A percentile compares a stretch with the other conserved stretches of the same genome.
phyloP scores from a whole-genome alignment of 306 rosid genomes.

The Trifolium dubium region DNA sequence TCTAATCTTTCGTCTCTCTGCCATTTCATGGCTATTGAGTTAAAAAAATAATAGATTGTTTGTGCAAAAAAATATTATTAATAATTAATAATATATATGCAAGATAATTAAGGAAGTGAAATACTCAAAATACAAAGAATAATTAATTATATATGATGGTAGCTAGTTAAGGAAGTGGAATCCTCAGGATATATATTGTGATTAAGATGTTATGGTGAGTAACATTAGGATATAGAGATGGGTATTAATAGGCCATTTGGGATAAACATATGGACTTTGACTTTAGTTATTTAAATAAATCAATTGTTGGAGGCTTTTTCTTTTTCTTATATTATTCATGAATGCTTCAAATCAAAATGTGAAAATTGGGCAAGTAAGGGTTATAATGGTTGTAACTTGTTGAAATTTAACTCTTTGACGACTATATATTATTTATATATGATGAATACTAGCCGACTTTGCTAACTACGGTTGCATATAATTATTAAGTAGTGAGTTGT shows the following conservation, averaged over 20 bases:
- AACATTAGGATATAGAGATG: not conserved
- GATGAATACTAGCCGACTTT: no score
- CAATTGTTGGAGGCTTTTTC: constrained; percentile 32
- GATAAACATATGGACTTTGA: constrained; percentile 34
- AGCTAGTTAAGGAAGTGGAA: not conserved
- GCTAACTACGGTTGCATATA: no score
- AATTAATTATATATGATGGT: no score
- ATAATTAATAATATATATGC: not conserved
- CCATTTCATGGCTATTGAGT: constrained; percentile 50
- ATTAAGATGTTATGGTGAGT: constrained; percentile 23
- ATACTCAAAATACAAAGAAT: not conserved
- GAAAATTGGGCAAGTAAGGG: not conserved
- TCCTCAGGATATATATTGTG: constrained; percentile 1
- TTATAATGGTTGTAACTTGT: not conserved
- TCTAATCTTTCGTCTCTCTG: constrained; percentile 37
- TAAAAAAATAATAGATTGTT: not conserved
- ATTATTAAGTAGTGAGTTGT: no score
- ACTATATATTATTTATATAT: no score
- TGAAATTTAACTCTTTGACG: no score
- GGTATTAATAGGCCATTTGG: constrained; percentile 38
- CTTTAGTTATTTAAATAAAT: constrained; percentile 28
- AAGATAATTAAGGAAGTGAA: not conserved
- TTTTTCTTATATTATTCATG: not conserved
- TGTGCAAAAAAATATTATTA: not conserved
- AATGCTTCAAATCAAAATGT: constrained; percentile 36